Evolutionary conservation across 345 rosid genomes (phyloP).

Genomic region (Euphorbia tirucalli): DNA sequence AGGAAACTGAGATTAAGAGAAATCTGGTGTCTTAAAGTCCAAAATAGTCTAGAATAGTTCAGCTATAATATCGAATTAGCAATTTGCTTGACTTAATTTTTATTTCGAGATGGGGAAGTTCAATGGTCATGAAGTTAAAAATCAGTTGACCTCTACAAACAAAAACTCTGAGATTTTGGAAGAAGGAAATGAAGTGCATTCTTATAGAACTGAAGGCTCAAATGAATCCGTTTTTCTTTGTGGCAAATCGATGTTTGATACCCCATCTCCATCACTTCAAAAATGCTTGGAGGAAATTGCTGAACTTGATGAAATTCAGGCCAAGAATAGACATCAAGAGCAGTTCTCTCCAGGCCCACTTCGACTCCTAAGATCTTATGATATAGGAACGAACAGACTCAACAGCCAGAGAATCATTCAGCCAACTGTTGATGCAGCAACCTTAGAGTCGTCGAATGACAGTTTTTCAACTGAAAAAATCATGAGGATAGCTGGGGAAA

Average conservation of each 20-base stretch:
- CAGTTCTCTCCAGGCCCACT: slow-evolving; percentile 24
- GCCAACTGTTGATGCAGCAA: neutral
- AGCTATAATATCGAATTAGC: neutral
- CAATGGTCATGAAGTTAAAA: slow-evolving; percentile 15
- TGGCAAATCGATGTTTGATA: neutral
- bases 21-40: neutral
- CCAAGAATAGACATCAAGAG: neutral
- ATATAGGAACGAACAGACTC: slow-evolving; percentile 11
- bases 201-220: slow-evolving; percentile 20
- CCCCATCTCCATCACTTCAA: slow-evolving; percentile 25
- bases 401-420: slow-evolving; percentile 14
- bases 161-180: too few relatives aligned
- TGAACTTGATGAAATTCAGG: slow-evolving; percentile 20
- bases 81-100: too few relatives aligned
- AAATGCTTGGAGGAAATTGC: slow-evolving; percentile 25
- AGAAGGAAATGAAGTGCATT: too few relatives aligned
- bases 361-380: slow-evolving; percentile 3
- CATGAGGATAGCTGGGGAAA: slow-evolving; percentile 48
- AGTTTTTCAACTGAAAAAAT: slow-evolving; percentile 39
- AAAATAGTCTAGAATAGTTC: neutral
- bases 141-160: slow-evolving; percentile 20
- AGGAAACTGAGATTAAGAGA: slow-evolving; percentile 1
- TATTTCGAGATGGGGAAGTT: neutral
- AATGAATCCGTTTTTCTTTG: neutral
- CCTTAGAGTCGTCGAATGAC: neutral